Evolutionary conservation across 208 protist genomes (phyloP).

Genomic region (Acanthamoeba rhysodes): DNA sequence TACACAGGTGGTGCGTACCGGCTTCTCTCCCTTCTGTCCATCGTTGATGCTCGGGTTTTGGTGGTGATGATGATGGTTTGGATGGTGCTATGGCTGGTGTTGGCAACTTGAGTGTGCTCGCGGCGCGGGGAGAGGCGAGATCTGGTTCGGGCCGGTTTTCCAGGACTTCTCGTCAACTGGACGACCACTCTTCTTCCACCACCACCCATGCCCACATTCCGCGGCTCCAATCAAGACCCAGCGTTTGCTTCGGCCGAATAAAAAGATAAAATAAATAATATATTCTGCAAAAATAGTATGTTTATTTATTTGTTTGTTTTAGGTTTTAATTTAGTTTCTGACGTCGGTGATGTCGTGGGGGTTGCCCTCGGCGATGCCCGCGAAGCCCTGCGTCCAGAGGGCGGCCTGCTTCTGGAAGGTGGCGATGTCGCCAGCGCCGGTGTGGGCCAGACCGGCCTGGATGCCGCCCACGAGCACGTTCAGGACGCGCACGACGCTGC

Average conservation of each 20-base stretch:
- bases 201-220: neutral
- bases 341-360: slow-evolving; percentile 61
- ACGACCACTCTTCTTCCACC: neutral
- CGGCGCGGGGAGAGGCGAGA: too few species aligned
- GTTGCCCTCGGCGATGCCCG: slow-evolving; percentile 44
- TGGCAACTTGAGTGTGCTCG: too few species aligned
- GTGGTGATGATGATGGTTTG: too few species aligned
- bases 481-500: slow-evolving; percentile 77
- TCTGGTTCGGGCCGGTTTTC: neutral
- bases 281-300: neutral
- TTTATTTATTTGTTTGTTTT: neutral
- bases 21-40: neutral
- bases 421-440: slow-evolving; percentile 41
- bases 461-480: slow-evolving; percentile 80
- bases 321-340: neutral
- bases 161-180: neutral
- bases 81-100: too few species aligned
- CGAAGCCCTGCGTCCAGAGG: slow-evolving; percentile 52
- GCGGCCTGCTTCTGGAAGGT: slow-evolving; percentile 48
- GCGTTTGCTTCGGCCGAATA: neutral
- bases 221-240: neutral
- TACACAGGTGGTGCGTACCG: too few species aligned
- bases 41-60: neutral
- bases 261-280: too few species aligned
- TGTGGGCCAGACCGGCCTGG: slow-evolving; percentile 78